Conservation (phyloP, 139 green algal genomes). For the Chlorella vulgaris region DNA sequence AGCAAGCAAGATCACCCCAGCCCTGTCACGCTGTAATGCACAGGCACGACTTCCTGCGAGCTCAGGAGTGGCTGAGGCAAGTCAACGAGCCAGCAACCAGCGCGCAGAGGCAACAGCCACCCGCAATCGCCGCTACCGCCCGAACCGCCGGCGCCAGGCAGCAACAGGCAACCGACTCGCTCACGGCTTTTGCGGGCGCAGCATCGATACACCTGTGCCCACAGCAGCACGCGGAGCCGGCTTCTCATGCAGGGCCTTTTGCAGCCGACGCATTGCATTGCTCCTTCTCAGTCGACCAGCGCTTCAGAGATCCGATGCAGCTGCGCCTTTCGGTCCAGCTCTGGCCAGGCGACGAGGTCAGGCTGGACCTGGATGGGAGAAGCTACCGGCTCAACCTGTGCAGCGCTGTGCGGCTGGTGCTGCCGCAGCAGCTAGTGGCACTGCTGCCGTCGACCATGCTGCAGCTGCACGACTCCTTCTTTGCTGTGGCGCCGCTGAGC, state of each 20-base stretch:
- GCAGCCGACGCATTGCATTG: not conserved
- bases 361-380: not conserved
- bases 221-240: not conserved
- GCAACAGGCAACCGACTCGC: not conserved
- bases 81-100: not conserved
- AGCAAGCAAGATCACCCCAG: not conserved
- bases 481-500: not conserved
- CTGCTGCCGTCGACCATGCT: not conserved
- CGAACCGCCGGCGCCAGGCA: not conserved
- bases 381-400: not conserved
- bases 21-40: not conserved
- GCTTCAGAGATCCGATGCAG: not conserved
- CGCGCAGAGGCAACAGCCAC: no score
- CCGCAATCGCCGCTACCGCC: no score
- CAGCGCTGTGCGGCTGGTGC: slow-evolving; percentile 5
- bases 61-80: slow-evolving; percentile 13
- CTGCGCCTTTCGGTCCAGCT: not conserved
- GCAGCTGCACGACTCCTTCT: not conserved
- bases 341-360: no score
- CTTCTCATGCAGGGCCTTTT: not conserved
- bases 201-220: not conserved
- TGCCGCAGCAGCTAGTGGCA: not conserved
- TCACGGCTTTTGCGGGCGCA: slow-evolving; percentile 5
- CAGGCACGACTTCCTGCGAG: not conserved
- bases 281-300: not conserved